Evolutionary conservation across 2,329 filamentous ascomycete species (phyloP).

Genomic region (Aureobasidium melanogenum): DNA sequence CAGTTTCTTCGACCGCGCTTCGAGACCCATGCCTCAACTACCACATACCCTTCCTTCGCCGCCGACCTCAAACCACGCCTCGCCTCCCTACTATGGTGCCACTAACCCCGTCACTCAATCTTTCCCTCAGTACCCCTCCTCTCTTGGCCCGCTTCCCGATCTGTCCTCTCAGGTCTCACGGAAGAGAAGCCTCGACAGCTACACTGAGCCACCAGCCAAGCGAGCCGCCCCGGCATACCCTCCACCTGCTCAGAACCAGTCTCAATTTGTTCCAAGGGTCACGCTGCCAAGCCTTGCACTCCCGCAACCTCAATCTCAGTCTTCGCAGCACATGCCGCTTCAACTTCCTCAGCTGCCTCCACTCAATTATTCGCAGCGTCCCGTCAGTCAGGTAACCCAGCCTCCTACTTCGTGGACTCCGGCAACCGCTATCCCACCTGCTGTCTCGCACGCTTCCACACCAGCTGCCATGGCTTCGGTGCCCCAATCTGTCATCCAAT

Average conservation of each 20-base stretch:
- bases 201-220: constrained; percentile 50
- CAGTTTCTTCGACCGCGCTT: constrained; percentile 68
- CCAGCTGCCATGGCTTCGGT: constrained; percentile 15
- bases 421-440: constrained; percentile 24
- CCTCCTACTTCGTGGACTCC: constrained; percentile 47
- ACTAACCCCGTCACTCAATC: constrained; percentile 15
- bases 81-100: constrained; percentile 36
- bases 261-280: constrained; percentile 25
- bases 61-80: constrained; percentile 41
- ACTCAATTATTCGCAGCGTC: constrained; percentile 46
- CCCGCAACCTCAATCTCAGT: constrained; percentile 28
- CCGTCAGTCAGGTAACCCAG: constrained; percentile 67
- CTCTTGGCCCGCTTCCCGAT: constrained; percentile 34
- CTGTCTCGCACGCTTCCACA: constrained; percentile 15
- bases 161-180: constrained; percentile 27
- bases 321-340: constrained; percentile 13
- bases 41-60: constrained; percentile 42
- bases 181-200: constrained; percentile 52
- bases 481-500: constrained; percentile 22
- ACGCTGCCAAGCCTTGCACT: constrained; percentile 56
- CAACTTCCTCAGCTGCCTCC: constrained; percentile 51
- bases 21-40: constrained; percentile 31
- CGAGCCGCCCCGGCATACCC: constrained; percentile 23
- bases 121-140: constrained; percentile 34
- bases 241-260: neutral